Base-by-base conservation (phyloP, 2,329 filamentous ascomycete genomes). In the Nothophaeocryptopus gaeumannii region DNA sequence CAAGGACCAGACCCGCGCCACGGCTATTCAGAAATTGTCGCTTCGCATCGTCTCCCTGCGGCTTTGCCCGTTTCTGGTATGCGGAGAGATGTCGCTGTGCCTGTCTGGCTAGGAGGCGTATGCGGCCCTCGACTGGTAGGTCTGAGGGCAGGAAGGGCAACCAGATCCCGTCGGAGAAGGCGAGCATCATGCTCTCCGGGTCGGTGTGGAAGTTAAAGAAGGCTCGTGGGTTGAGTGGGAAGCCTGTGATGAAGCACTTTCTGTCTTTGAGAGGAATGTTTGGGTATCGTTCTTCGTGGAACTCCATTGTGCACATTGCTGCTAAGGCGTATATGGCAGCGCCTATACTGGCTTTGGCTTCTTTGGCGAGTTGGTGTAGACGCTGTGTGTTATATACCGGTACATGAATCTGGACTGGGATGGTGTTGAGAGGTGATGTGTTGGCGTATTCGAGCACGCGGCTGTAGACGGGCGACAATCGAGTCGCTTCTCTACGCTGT, bases 241-340 rank as follows among this genome's bases (percentile, higher is more conserved):
- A 77, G 10, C 70, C 72, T 2, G 70, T 72, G 20, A 70, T 69
- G 61, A 76, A 75, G 7, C 70, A 66, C 13, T 59, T 61, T 14
- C 66, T 66, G n/a, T 67, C 39, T 8, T 54, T 14, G 15, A 62
- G 29, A 1, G 61, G 58, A 5, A 66, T 52, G 31, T 61, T 7
- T 3, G 70, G 67, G 33, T 68, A 44, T 0, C 53, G 64, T 1
- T 53, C 36, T 46, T 74, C 69, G 52, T 76, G 58, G 1, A 75
- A 59, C 8, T 70, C 66, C 72, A 75, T 75, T 73, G 75, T 76
- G 1, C 65, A 58, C n/a, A 76, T 56, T 0, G 69, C 74, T 2
- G 70, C 68, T 5, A 77, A 67, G 3, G 74, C 73, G 59, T 76
- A 76, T 48, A 70, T 72, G 0, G 71, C 73, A 0, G 74, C 70